Evolutionary conservation across 352 stramenopile species (phyloP).

Genomic region (Phytophthora cactorum): DNA sequence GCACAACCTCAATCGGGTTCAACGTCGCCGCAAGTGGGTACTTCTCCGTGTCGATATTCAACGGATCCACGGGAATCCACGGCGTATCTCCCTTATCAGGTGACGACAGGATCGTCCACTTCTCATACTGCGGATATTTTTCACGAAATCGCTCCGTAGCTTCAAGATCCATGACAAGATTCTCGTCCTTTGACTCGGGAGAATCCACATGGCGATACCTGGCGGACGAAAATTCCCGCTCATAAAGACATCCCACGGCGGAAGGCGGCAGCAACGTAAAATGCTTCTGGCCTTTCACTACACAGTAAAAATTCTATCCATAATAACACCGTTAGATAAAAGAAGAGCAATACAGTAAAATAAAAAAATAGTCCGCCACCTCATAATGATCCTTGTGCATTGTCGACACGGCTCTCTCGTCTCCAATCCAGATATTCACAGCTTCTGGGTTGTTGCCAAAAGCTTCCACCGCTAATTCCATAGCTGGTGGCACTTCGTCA

Average conservation of each 20-base stretch:
- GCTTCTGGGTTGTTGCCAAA: conserved; percentile 86
- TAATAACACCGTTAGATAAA: background rate
- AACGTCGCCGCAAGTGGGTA: conserved; percentile 66
- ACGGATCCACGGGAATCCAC: conserved; percentile 84
- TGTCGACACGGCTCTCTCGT: conserved; percentile 94
- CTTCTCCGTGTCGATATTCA: no score
- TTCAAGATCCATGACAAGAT: conserved; percentile 30
- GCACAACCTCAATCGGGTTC: conserved; percentile 67
- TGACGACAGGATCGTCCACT: conserved; percentile 58
- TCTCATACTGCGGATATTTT: conserved; percentile 50
- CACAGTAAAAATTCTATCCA: conserved; percentile 96
- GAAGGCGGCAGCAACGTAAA: conserved; percentile 93
- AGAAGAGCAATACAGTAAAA: background rate
- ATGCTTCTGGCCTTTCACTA: conserved; percentile 95
- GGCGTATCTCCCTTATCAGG: conserved; percentile 62
- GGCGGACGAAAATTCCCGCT: conserved; percentile 69
- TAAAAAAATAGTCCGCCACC: conserved; percentile 34
- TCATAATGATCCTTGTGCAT: conserved; percentile 99
- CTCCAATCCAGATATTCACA: conserved; percentile 98
- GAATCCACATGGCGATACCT: conserved; percentile 60
- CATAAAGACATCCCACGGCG: conserved; percentile 91
- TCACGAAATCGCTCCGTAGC: conserved; percentile 58
- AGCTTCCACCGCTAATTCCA: conserved; percentile 64
- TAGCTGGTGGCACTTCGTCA: no score
- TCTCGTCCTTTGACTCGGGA: conserved; percentile 7